Percentiles rank a stretch among this genome's conserved stretches.
These are phyloP conservation scores for Daldinia sp. DNA, from an alignment of 2,329 filamentous ascomycete species.

Conservation along the genomic window DNA sequence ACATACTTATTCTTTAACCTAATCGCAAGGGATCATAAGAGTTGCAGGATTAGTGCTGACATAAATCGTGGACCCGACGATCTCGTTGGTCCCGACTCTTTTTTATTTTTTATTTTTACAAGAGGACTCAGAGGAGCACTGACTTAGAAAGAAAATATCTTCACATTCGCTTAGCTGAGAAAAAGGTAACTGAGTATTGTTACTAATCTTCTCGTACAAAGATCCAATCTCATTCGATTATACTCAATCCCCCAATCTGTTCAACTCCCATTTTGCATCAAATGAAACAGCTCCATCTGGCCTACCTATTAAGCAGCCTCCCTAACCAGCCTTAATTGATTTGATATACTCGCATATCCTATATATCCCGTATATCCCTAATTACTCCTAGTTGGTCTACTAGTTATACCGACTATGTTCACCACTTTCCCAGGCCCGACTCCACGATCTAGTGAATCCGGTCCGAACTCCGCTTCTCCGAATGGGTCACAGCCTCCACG, in stretches of 20 bases:
- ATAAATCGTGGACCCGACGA: background rate
- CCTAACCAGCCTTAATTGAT: background rate
- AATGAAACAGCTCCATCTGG: background rate
- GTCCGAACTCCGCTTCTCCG: conserved; percentile 24
- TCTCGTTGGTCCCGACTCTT: background rate
- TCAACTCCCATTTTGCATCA: background rate
- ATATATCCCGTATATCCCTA: background rate
- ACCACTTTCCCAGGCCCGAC: conserved; percentile 19
- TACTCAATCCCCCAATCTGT: background rate
- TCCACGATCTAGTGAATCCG: conserved; percentile 17
- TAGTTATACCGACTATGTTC: conserved; percentile 21
- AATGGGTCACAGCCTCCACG: conserved; percentile 20
- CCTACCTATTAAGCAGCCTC: no score
- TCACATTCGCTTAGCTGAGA: conserved; percentile 1
- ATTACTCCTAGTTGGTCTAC: background rate
- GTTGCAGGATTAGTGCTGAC: conserved; percentile 12
- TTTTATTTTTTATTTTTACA: background rate
- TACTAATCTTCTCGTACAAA: conserved; percentile 4
- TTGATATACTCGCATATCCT: conserved; percentile 1
- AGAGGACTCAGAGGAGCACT: background rate
- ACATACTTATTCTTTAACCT: background rate
- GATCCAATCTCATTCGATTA: background rate
- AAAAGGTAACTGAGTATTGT: background rate
- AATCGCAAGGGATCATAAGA: background rate
- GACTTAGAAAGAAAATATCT: conserved; percentile 5